Evolutionary conservation across 768 basidiomycete genomes (phyloP), one percentile per base, ranked within the genome.

Genomic region (Suillus sp.): DNA sequence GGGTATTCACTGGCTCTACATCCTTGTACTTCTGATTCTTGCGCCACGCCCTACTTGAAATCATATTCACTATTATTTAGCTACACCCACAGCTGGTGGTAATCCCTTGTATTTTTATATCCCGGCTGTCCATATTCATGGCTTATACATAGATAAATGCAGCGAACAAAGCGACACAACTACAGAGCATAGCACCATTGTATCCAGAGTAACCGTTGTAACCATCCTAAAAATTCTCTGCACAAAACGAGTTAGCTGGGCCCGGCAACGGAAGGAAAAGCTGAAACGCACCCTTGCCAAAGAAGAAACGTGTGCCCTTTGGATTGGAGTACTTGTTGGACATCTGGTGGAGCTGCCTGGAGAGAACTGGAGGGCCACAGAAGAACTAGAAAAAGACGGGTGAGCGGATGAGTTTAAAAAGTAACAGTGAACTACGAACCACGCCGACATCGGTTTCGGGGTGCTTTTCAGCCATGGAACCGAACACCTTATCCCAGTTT

Each of bases 401-500:
- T 61, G 63, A 54, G 8, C 50, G 14, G 16, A 27, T 34, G 43
- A 16, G 20, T 69, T n/a, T 13, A 5, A 30, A 11, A 35, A 1
- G 22, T 27, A 43, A 27, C 35, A 32, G 56, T 14, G 16, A 3
- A 13, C 8, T 40, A 69, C 69, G 38, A 72, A 91, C 89, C 73
- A 96, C 94, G 59, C 95, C 95, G 60, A 93, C 87, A 70, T 96
- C 95, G 1, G 95, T 91, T 67, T 92, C 89, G 0, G 90, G 86
- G 68, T 97, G 96, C 74, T 90, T 92, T 70, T 91, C 86, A 2
- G 81, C 82, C 61, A 98, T 85, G 13, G 89, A 89, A 37, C 78
- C 71, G 76, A 91, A 92, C 16, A 89, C 86, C 50, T 84, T 82
- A 66, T 90, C 88, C 91, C 89, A 91, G 74, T 96, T 95, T 18